Base-by-base conservation (phyloP, 495 filamentous ascomycete species). In the Podospora tetraspora region DNA sequence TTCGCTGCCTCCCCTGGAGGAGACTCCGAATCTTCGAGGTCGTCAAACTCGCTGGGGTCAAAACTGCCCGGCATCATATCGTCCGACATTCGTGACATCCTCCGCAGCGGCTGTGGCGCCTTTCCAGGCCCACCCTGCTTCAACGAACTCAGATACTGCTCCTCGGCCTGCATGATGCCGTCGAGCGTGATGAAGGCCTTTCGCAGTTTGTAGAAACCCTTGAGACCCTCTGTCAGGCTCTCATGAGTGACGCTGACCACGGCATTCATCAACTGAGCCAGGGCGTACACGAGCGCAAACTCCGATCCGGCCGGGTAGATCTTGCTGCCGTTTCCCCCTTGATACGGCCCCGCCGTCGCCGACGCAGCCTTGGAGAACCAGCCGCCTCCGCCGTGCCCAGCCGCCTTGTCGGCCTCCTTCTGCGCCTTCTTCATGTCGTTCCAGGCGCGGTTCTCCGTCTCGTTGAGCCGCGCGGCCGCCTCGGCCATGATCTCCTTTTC, bases 401-500 rank as follows among this genome's bases (percentile, higher is more conserved):
- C 43, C 22, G 69, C 63, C 30, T 74, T 76, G 12, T 72, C 78
- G 0, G 81, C 80, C 24, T 86, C 84, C 68, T 81, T 86, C 69
- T 92, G 85, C 3, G 91, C 89, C 78, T 87, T 87, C 68, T 90
- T 89, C 75, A 92, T 90, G 67, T 96, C 91, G 64, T 87, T 87
- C 76, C 87, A 88, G n/a, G 92, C 90, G 57, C 84, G 82, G 29
- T 81, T 88, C 78, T 97, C 94, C n/a, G 92, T 92, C 56, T 91
- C 91, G 32, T 82, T 84, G 22, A 99, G 84, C 62, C 86, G 83
- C 61, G 87, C 87, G 21, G 88, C 86, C 19, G 95, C 92, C 81
- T 96, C 88, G 68, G 87, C 87, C 91, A 99, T 96, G 66, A 96
- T 83, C n/a, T 95, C 92, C 71, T 94, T 91, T 78, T 99, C 95